Conservation (phyloP, 345 rosid genomes). For the Toxicodendron radicans region DNA sequence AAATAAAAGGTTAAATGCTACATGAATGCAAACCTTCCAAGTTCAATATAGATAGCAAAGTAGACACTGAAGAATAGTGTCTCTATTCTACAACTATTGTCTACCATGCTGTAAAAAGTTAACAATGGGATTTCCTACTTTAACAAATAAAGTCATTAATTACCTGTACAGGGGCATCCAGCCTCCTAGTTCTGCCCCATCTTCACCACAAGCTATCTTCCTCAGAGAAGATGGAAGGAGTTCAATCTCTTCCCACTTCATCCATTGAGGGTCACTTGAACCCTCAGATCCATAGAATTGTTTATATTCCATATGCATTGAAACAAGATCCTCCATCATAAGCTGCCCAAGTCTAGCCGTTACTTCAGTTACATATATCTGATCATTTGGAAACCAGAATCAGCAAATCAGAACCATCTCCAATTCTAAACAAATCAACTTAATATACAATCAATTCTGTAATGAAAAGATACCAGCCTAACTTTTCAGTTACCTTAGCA, state of each 20-base stretch:
- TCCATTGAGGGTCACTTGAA: conserved; percentile 57
- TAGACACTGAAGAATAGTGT: not conserved
- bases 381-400: conserved; percentile 22
- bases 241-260: conserved; percentile 65
- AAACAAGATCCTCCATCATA: conserved; percentile 87
- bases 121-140: conserved; percentile 2
- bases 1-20: not conserved
- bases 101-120: not conserved
- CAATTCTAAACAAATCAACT: not conserved
- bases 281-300: conserved; percentile 57
- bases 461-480: not conserved
- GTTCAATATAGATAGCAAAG: not conserved
- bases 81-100: not conserved
- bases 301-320: conserved; percentile 66
- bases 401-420: conserved; percentile 22
- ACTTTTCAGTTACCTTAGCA: conserved; percentile 56
- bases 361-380: conserved; percentile 81
- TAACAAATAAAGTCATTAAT: conserved; percentile 8
- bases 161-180: conserved; percentile 91
- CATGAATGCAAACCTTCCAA: not conserved
- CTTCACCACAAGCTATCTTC: conserved; percentile 57
- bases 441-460: not conserved
- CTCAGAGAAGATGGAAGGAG: conserved; percentile 50
- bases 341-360: conserved; percentile 73
- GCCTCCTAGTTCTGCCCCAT: conserved; percentile 64